Conservation (phyloP, 257 asterid genomes). For the Solanum sitiens region DNA sequence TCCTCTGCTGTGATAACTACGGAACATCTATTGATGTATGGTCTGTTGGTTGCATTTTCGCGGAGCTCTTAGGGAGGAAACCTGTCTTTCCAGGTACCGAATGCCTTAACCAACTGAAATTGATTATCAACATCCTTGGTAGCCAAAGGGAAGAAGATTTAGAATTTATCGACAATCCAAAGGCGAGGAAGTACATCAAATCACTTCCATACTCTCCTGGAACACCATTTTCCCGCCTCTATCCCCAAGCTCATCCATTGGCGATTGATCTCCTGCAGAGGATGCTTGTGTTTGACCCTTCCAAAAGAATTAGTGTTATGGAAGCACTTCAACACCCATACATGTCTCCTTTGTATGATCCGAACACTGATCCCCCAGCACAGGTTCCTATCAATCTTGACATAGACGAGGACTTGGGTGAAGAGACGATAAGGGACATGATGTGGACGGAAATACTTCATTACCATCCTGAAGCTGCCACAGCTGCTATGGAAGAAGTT, state of each 20-base stretch:
- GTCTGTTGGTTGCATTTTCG: conserved; percentile 63
- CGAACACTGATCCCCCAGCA: conserved; percentile 35
- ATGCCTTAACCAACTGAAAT: conserved; percentile 52
- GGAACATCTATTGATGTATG: conserved; percentile 58
- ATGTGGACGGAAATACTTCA: conserved; percentile 52
- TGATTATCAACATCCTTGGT: conserved; percentile 48
- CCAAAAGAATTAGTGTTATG: conserved; percentile 49
- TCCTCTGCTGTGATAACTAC: conserved; percentile 54
- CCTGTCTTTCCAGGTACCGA: conserved; percentile 57
- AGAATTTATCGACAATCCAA: conserved; percentile 42
- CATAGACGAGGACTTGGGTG: conserved; percentile 44
- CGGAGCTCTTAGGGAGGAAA: conserved; percentile 56
- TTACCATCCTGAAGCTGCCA: conserved; percentile 41
- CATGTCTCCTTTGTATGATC: conserved; percentile 44
- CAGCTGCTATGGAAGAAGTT: conserved; percentile 3
- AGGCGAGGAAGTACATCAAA: conserved; percentile 39
- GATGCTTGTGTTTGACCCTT: conserved; percentile 60
- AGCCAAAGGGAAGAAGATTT: conserved; percentile 45
- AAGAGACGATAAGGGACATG: conserved; percentile 39
- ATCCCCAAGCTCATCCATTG: conserved; percentile 41
- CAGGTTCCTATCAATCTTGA: conserved; percentile 38
- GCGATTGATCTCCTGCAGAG: conserved; percentile 47
- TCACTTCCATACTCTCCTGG: conserved; percentile 42
- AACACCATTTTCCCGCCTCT: conserved; percentile 27
- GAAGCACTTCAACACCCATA: conserved; percentile 56